These are phyloP conservation scores for Coemansia sp. DNA, from an alignment of 192 early-diverging fungal species.

Conservation along the genomic window DNA sequence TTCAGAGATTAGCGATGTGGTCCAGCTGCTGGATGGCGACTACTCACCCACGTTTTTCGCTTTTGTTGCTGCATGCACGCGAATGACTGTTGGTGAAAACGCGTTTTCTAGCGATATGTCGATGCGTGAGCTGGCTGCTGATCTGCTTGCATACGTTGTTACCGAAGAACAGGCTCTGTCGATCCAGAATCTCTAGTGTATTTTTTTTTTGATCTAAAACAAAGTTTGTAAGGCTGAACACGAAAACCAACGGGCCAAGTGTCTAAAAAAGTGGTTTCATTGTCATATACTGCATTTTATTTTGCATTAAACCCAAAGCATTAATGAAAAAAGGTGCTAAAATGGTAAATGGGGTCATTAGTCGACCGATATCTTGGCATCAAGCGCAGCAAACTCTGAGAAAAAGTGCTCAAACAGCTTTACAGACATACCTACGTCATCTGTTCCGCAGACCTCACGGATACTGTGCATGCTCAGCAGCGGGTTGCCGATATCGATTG, in stretches of 20 bases:
- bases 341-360: conserved; percentile 5
- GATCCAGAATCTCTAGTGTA: conserved; percentile 21
- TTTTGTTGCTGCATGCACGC: conserved; percentile 49
- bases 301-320: background rate
- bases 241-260: background rate
- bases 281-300: too few relatives aligned
- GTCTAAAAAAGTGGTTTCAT: too few relatives aligned
- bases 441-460: conserved; percentile 85
- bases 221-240: background rate
- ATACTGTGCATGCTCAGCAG: conserved; percentile 97
- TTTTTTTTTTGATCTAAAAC: background rate
- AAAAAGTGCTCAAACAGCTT: conserved; percentile 72
- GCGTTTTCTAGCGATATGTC: conserved; percentile 21
- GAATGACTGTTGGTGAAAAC: conserved; percentile 41
- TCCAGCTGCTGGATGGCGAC: conserved; percentile 46
- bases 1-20: conserved; percentile 42
- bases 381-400: conserved; percentile 52
- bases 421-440: conserved; percentile 85
- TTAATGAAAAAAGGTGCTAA: conserved; percentile 3
- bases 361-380: conserved; percentile 52
- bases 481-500: conserved; percentile 95
- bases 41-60: conserved; percentile 42
- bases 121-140: conserved; percentile 38
- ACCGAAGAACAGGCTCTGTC: conserved; percentile 49
- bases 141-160: conserved; percentile 47